These are phyloP conservation scores for Akanthomyces dipterigenus DNA, from an alignment of 2,329 filamentous ascomycete species.

Conservation along the genomic window DNA sequence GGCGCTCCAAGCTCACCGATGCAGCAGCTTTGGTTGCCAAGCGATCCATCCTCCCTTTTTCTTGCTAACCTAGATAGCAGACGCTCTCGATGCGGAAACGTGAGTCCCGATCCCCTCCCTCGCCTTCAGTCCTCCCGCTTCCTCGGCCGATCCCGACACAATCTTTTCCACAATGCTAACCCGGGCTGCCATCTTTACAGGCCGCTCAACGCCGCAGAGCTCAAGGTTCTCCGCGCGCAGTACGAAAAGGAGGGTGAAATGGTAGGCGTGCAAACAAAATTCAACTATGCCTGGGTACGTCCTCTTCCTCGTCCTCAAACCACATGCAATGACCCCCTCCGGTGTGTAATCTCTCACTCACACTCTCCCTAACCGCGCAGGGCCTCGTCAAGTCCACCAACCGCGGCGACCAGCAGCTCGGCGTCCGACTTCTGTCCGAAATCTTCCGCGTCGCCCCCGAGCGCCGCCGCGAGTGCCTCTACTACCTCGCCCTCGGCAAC, in stretches of 20 bases:
- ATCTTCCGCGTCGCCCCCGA: constrained; percentile 94
- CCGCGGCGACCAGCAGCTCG: constrained; percentile 85
- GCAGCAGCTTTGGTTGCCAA: neutral
- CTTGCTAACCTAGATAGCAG: constrained; percentile 38
- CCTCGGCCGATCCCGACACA: neutral
- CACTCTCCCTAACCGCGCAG: constrained; percentile 34
- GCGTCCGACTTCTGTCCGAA: constrained; percentile 86
- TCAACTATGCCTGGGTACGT: constrained; percentile 97
- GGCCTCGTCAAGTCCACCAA: constrained; percentile 89
- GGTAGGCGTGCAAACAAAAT: constrained; percentile 95
- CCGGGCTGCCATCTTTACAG: constrained; percentile 35
- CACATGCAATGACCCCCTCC: neutral
- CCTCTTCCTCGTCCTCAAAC: constrained; percentile 1
- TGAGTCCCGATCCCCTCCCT: constrained; percentile 32
- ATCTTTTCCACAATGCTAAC: constrained; percentile 13
- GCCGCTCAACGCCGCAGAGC: constrained; percentile 83
- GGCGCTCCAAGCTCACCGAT: neutral
- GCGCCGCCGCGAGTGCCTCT: constrained; percentile 92
- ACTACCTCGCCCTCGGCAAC: constrained; percentile 94
- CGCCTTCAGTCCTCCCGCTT: neutral
- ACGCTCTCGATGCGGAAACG: constrained; percentile 97
- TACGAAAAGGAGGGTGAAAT: constrained; percentile 98
- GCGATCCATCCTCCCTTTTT: too few species aligned
- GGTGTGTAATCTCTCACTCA: neutral
- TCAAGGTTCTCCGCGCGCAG: constrained; percentile 85